These are phyloP conservation scores for Rhynchosporium agropyri DNA, from an alignment of 2,329 filamentous ascomycete species.

Conservation along the genomic window DNA sequence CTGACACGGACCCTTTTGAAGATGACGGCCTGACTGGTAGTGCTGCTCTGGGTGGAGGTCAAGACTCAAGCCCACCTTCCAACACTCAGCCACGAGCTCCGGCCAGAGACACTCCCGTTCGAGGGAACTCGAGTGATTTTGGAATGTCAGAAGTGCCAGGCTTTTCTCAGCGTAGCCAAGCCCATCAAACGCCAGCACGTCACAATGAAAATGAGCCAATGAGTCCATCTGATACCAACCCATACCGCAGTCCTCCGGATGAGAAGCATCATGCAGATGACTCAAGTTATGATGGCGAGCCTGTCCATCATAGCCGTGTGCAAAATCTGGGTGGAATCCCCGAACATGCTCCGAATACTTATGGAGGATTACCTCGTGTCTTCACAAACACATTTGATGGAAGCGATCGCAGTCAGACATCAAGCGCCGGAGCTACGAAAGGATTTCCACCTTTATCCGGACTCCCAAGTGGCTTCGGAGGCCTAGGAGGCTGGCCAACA, in stretches of 20 bases:
- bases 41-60: slow-evolving; percentile 73
- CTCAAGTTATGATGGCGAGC: slow-evolving; percentile 43
- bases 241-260: slow-evolving; percentile 86
- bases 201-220: slow-evolving; percentile 67
- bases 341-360: slow-evolving; percentile 53
- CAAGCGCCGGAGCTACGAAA: slow-evolving; percentile 76
- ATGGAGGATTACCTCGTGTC: slow-evolving; percentile 57
- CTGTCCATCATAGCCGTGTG: slow-evolving; percentile 50
- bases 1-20: slow-evolving; percentile 74
- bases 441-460: slow-evolving; percentile 67
- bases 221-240: slow-evolving; percentile 94
- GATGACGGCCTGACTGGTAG: slow-evolving; percentile 69
- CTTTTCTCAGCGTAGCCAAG: slow-evolving; percentile 51
- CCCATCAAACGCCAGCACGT: slow-evolving; percentile 44
- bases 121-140: slow-evolving; percentile 55
- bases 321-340: slow-evolving; percentile 56
- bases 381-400: slow-evolving; percentile 57
- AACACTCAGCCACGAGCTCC: slow-evolving; percentile 48
- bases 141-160: slow-evolving; percentile 64
- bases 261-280: slow-evolving; percentile 60
- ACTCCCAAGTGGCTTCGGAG: slow-evolving; percentile 53
- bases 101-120: slow-evolving; percentile 49
- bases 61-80: slow-evolving; percentile 63
- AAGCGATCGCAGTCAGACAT: slow-evolving; percentile 90
- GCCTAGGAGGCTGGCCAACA: slow-evolving; percentile 46